Evolutionary conservation across 2,329 filamentous ascomycete genomes (phyloP), one percentile per base, ranked within the genome.

Genomic region (Blumeriella jaapii): DNA sequence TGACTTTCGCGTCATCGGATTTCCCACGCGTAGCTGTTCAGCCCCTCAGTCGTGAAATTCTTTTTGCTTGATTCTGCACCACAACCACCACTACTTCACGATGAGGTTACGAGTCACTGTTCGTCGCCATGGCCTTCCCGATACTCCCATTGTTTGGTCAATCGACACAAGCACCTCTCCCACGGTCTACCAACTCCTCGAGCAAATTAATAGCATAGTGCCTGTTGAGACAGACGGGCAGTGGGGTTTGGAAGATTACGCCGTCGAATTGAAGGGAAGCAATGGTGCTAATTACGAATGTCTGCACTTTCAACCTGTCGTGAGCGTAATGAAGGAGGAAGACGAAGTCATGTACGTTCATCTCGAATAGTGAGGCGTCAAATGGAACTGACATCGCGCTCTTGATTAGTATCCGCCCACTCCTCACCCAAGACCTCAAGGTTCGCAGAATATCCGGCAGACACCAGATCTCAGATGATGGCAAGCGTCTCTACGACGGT

Each of bases 221-320:
- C 86, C 87, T 0, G 71, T 96, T 0, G 86, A 94, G 61, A 76
- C 78, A 38, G 68, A 47, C 16, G 44, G 68, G 25, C 67, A 85
- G 40, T 94, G 85, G 84, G 85, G 84, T 0, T 61, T 94, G 3
- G 87, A 95, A 52, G 84, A 95, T 55, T 96, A 96, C 57, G 72
- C 72, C 6, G 83, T 94, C 18, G 82, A 93, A 58, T 67, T 94
- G 3, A 58, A 59, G 13, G 65, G 69, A 36, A 50, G 53, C 17
- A 59, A 62, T 23, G 69, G 68, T n/a, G 63, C 59, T 12, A 75
- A 71, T 29, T 95, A 83, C 47, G 89, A 96, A 59, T 91, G 84
- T 50, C 61, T 95, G 38, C 89, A 95, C 60, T 96, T 84, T 51
- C 79, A 84, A 55, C 66, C 71, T 13, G 69, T 93, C 5, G 64